phyloP scores from a whole-genome alignment of 2,329 filamentous ascomycete genomes.

The Dactylellina leptospora region DNA sequence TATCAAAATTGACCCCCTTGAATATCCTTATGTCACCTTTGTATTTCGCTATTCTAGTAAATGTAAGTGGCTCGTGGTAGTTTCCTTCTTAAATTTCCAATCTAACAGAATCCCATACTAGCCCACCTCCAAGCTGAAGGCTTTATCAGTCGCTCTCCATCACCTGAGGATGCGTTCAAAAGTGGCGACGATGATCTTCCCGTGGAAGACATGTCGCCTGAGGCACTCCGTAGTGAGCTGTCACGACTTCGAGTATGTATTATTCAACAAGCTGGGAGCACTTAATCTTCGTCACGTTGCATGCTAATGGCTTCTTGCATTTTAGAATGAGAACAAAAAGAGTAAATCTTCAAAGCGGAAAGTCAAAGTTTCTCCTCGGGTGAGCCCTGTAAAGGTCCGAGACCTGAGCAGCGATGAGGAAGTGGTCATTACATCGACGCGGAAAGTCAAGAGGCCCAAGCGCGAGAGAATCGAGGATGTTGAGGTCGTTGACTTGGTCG shows the following conservation, averaged over 20 bases:
- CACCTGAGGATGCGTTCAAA: background rate
- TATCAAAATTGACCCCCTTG: background rate
- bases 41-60: constrained; percentile 36
- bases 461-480: background rate
- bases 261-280: background rate
- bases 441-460: constrained; percentile 16
- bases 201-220: constrained; percentile 22
- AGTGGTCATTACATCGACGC: constrained; percentile 13
- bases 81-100: no score
- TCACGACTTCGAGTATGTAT: constrained; percentile 21
- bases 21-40: constrained; percentile 25
- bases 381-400: no score
- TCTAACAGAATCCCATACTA: background rate
- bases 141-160: constrained; percentile 28
- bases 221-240: constrained; percentile 22
- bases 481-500: constrained; percentile 16
- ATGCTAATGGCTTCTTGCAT: no score
- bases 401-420: constrained; percentile 9
- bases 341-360: constrained; percentile 1
- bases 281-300: no score
- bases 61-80: no score
- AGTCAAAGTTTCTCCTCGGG: background rate
- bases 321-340: constrained; percentile 2
- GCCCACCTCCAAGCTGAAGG: constrained; percentile 37
- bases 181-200: background rate